Base-by-base conservation (phyloP, 2,329 filamentous ascomycete species). In the Hirsutella thompsonii region DNA sequence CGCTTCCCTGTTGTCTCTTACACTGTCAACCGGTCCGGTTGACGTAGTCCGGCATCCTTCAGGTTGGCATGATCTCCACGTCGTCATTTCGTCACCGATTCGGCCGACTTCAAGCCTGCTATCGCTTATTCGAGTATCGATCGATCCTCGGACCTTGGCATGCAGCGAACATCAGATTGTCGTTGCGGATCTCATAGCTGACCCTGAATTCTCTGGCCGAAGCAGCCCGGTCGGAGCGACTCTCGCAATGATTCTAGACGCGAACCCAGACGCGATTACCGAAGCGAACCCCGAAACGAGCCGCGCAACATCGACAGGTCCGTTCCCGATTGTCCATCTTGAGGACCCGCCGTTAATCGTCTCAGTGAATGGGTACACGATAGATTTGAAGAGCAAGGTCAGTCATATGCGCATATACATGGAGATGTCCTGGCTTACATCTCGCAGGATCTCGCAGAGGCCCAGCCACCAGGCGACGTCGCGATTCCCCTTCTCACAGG, bases 301-400 rank as follows among this genome's bases (percentile, higher is more conserved):
- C 68, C 70, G 46, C 72, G 76, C 63, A 79, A 81, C 59, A 67
- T 86, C 54, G 81, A 87, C 60, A 76, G 76, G 82, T 87, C 61
- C 47, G 75, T 65, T 38, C 9, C 18, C 26, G 18, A 9, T 5
- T 34, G 32, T 8, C 14, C 32, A 16, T 9, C 32, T 18, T 18
- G 13, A 18, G 14, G 5, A 34, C 3, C 14, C 18, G 13, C n/a
- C 9, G 32, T 3, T 34, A 34, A 28, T 20, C 13, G 4, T 41
- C 20, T 4, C 47, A 86, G 86, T 56, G 88, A 94, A 69, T 95
- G 89, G 89, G 86, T 94, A 52, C 89, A 95, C 60, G 86, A 94
- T 66, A 84, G 80, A 58, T 94, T 79, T 59, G 84, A 92, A 60
- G 84, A 86, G 55, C 74, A 81, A 59, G 72, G 80, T 74, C 66